phyloP scores from a whole-genome alignment of 495 filamentous ascomycete genomes.

The Copromyces sp. region DNA sequence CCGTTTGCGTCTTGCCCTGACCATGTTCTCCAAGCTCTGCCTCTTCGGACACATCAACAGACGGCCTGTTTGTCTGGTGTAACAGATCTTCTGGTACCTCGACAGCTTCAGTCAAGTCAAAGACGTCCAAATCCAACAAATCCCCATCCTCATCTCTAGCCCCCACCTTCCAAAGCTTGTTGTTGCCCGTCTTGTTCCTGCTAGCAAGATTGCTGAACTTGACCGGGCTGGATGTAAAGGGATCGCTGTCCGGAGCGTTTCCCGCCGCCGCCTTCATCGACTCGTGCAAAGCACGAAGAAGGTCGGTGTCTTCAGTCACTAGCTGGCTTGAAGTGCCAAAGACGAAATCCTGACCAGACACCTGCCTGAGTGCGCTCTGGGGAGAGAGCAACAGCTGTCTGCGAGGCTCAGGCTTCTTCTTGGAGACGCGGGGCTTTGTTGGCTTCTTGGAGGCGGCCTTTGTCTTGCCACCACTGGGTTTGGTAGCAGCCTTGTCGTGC shows the following conservation, averaged over 20 bases:
- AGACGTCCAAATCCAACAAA: constrained; percentile 45
- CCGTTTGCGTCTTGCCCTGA: not conserved
- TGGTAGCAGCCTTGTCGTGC: constrained; percentile 1
- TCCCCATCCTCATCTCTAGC: constrained; percentile 53
- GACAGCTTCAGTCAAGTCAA: constrained; percentile 43
- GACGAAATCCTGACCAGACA: constrained; percentile 68
- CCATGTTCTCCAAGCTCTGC: not conserved
- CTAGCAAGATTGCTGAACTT: constrained; percentile 18
- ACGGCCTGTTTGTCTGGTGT: not conserved
- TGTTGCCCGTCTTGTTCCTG: constrained; percentile 2
- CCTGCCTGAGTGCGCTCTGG: constrained; percentile 52
- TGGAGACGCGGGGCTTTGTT: constrained; percentile 19
- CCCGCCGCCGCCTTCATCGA: constrained; percentile 60
- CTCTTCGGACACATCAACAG: not conserved
- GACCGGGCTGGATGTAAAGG: constrained; percentile 25
- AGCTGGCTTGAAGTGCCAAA: constrained; percentile 94
- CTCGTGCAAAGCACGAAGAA: constrained; percentile 56
- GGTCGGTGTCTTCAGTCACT: constrained; percentile 58
- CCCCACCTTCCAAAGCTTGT: constrained; percentile 55
- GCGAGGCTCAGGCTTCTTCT: constrained; percentile 34
- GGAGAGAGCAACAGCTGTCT: constrained; percentile 60
- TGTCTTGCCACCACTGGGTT: constrained; percentile 20
- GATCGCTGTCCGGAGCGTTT: constrained; percentile 28
- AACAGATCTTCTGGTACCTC: not conserved
- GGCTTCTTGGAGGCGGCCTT: constrained; percentile 21